Base-by-base conservation (phyloP, 495 filamentous ascomycete species). In the Aspergillus cavernicola region DNA sequence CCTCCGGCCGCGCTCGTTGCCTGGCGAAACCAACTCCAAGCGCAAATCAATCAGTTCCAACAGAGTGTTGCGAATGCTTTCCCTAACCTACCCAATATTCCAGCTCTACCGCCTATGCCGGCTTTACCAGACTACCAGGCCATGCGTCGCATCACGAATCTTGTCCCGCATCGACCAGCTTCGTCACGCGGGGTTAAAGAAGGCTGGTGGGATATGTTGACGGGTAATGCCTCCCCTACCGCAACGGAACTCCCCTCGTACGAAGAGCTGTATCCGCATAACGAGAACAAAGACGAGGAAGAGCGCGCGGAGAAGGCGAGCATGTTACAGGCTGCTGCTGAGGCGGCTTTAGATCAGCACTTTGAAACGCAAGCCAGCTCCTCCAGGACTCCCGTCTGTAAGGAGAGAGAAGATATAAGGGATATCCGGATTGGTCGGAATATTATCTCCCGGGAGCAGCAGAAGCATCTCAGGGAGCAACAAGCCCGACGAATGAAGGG, bases 1-100 rank as follows among this genome's bases (percentile, higher is more conserved):
- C 79, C 85, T 18, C 75, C 80, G 2, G 80, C 85, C 15, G 77
- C 85, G 22, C 80, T 89, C 67, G 73, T 83, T 24, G 87, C 86
- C 20, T 85, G 89, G 78, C 81, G 85, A 52, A 87, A 92, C 46
- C 85, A 90, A 45, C 69, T 95, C 15, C 80, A 84, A 36, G 78
- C 81, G 3, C 90, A 93, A 60, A 80, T 93, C 59, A 86, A 92
- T 46, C 85, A 90, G 32, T 77, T 91, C 55, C 90, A 92, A 58
- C 84, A 90, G 56, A 81, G 76, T 13, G 80, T 88, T 48, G 74
- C 84, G 20, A 74, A 84, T 57, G 85, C 82, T 20, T 80, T 89
- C 65, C 85, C 86, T 20, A 85, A 85, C 42, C 73, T 90, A 24
- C 85, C 86, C 15, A 85, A 85, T 45, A 74, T 90, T 31, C 85